These are phyloP conservation scores for Xylaria scruposa DNA, from an alignment of 495 filamentous ascomycete genomes.

Conservation along the genomic window DNA sequence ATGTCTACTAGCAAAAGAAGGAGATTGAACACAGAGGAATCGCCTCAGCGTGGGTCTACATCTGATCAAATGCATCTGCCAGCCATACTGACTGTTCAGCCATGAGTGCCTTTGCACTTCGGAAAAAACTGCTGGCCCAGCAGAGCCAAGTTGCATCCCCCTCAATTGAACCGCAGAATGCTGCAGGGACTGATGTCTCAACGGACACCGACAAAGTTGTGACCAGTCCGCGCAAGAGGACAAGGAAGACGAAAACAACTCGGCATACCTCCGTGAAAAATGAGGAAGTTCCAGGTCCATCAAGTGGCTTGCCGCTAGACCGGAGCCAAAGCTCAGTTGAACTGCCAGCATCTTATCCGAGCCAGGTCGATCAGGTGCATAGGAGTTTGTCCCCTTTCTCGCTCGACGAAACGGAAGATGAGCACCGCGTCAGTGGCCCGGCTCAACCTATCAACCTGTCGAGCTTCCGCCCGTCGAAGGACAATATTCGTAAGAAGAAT, in stretches of 20 bases:
- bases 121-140: conserved; percentile 47
- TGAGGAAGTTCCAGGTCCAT: not conserved
- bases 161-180: not conserved
- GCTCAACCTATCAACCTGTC: conserved; percentile 43
- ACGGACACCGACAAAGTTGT: not conserved
- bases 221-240: conserved; percentile 13
- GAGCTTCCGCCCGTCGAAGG: conserved; percentile 51
- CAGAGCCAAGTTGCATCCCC: conserved; percentile 23
- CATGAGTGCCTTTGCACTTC: conserved; percentile 59
- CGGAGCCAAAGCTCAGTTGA: not conserved
- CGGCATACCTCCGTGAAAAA: not conserved
- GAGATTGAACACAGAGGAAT: conserved; percentile 45
- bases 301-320: not conserved
- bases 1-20: conserved; percentile 54
- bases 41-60: conserved; percentile 39
- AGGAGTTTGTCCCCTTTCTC: conserved; percentile 30
- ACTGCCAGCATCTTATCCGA: not conserved
- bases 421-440: not conserved
- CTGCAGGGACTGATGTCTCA: not conserved
- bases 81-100: conserved; percentile 33
- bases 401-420: conserved; percentile 28
- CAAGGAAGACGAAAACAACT: conserved; percentile 8
- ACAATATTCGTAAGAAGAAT: conserved; percentile 46
- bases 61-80: not conserved
- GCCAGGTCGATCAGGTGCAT: conserved; percentile 11